Evolutionary conservation across 1,284 basidiomycete genomes (phyloP).

Genomic region (Peniophora sp.): DNA sequence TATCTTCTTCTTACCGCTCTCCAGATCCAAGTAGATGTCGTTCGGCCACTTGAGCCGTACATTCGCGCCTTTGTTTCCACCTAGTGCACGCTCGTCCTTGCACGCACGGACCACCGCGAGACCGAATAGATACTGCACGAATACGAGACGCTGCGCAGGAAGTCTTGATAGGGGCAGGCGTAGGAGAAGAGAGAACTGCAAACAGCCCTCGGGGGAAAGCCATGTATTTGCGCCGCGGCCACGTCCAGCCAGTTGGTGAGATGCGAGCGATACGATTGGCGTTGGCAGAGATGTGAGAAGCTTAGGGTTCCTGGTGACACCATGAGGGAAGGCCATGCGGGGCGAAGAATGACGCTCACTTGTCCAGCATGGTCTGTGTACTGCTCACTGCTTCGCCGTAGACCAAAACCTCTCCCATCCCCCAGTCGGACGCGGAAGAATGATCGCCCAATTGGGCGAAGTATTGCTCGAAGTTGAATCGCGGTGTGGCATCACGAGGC

Average conservation of each 20-base stretch:
- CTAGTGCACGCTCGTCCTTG: conserved; percentile 43
- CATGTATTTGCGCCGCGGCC: conserved; percentile 88
- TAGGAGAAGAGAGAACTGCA: conserved; percentile 80
- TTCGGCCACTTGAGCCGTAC: conserved; percentile 97
- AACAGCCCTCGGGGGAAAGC: conserved; percentile 88
- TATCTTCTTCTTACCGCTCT: conserved; percentile 60
- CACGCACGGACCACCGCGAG: conserved; percentile 88
- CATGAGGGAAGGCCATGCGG: conserved; percentile 2
- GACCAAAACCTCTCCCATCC: conserved; percentile 69
- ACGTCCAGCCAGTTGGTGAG: conserved; percentile 82
- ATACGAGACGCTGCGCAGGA: conserved; percentile 71
- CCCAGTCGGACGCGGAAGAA: conserved; percentile 31
- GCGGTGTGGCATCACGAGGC: conserved; percentile 28
- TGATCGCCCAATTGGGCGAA: conserved; percentile 27
- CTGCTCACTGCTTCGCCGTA: conserved; percentile 91
- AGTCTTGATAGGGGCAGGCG: conserved; percentile 48
- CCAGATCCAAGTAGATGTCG: conserved; percentile 78
- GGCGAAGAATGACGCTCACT: conserved; percentile 41
- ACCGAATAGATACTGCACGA: conserved; percentile 92
- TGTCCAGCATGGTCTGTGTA: conserved; percentile 93
- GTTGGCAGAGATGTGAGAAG: conserved; percentile 66
- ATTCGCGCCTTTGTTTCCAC: conserved; percentile 39
- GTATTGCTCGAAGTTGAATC: conserved; percentile 47
- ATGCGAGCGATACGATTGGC: conserved; percentile 78
- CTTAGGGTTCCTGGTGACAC: conserved; percentile 60